phyloP scores from a whole-genome alignment of 1,139 yeast genomes.

The Suhomyces choctaworum region DNA sequence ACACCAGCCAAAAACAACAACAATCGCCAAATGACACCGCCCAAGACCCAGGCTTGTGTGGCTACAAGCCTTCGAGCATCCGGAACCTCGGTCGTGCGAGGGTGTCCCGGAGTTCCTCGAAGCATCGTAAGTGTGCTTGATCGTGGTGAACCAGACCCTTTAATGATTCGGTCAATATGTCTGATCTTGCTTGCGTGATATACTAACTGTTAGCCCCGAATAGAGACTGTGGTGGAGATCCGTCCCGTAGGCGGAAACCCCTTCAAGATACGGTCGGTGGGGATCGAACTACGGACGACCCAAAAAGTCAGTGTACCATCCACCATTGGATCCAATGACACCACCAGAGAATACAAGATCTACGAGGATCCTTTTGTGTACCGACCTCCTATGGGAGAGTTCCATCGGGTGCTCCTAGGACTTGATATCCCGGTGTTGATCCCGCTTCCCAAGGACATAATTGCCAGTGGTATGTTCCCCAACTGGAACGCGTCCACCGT shows the following conservation, averaged over 20 bases:
- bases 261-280: constrained; percentile 39
- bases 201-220: constrained; percentile 35
- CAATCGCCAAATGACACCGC: constrained; percentile 9
- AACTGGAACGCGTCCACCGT: constrained; percentile 44
- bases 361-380: constrained; percentile 41
- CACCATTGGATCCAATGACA: constrained; percentile 44
- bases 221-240: constrained; percentile 45
- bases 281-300: constrained; percentile 36
- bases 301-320: constrained; percentile 44
- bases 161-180: not conserved
- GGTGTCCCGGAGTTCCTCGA: constrained; percentile 66
- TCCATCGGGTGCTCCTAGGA: constrained; percentile 45
- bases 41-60: constrained; percentile 31
- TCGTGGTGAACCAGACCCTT: no score
- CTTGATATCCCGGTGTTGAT: constrained; percentile 61
- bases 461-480: constrained; percentile 44
- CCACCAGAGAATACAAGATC: constrained; percentile 34
- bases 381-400: constrained; percentile 39
- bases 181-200: not conserved
- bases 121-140: constrained; percentile 45
- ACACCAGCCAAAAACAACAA: not conserved
- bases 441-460: constrained; percentile 56
- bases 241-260: constrained; percentile 42
- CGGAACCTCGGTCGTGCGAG: constrained; percentile 49
- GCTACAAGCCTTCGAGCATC: constrained; percentile 45